Evolutionary conservation across 2,329 filamentous ascomycete species (phyloP).

Genomic region (Coleophoma eucalyptorum): DNA sequence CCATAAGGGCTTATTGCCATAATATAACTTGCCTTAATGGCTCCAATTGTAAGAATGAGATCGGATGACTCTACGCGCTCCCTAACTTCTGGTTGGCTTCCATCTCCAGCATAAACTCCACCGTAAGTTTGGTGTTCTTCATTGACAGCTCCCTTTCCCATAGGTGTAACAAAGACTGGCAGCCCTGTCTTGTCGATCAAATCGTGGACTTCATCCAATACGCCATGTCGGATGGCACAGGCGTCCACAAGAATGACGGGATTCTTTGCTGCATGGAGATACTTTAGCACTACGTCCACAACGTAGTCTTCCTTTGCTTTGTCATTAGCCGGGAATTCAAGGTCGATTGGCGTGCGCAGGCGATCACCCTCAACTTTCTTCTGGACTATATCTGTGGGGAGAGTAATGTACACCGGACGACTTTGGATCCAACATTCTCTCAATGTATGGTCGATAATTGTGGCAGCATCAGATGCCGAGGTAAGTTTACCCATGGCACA

Average conservation of each 20-base stretch:
- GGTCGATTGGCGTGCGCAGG: constrained; percentile 66
- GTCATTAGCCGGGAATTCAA: constrained; percentile 62
- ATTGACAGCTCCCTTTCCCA: constrained; percentile 83
- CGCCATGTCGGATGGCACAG: constrained; percentile 74
- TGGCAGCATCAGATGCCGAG: constrained; percentile 64
- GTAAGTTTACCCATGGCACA: constrained; percentile 68
- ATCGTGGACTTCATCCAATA: constrained; percentile 67
- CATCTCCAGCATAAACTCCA: constrained; percentile 81
- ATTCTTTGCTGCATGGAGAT: constrained; percentile 67
- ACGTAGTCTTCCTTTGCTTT: constrained; percentile 73
- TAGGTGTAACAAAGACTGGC: constrained; percentile 83
- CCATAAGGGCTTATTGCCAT: background rate
- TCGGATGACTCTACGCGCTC: constrained; percentile 65
- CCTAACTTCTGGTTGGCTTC: constrained; percentile 62
- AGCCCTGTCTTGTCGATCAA: constrained; percentile 70
- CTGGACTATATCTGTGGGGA: constrained; percentile 77
- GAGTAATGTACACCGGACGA: constrained; percentile 77
- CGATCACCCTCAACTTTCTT: constrained; percentile 72
- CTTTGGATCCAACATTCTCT: constrained; percentile 70
- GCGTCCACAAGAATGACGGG: constrained; percentile 81
- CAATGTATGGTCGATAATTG: constrained; percentile 74
- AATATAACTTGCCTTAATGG: constrained; percentile 40
- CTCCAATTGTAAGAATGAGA: constrained; percentile 66
- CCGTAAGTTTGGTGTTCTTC: constrained; percentile 74
- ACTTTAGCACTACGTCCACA: constrained; percentile 73